Evolutionary conservation across 2,329 filamentous ascomycete species (phyloP), one percentile per base, ranked within the genome.

Genomic region (Pyrenochaeta sp.): DNA sequence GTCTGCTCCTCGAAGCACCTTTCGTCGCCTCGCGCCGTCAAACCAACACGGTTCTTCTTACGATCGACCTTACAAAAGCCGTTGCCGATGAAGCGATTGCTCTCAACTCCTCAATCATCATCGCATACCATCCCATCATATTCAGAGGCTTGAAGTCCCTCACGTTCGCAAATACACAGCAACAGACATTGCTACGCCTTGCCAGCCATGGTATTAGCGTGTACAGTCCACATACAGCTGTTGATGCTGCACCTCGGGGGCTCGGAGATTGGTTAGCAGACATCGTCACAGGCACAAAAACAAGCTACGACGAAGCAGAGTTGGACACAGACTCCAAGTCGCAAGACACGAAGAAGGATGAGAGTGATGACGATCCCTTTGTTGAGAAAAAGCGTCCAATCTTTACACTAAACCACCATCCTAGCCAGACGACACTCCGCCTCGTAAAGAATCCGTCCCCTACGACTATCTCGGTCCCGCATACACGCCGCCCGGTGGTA

Each of bases 121-220:
- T 99, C 51, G 90, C 92, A 68, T 99, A 99, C 75, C 95, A 99
- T 77, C 95, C 95, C 18, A 95, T 98, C 73, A 98, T 99, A 72
- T 99, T 99, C 82, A 87, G 90, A 43, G 90, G 90, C 47, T 83
- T 99, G 64, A 99, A 97, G 78, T 89, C 91, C 60, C 81, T 99
- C 71, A 96, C 91, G 30, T 85, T 92, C 42, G 83, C 84, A 57
- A 90, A 99, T 71, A 85, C 91, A 9, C 95, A 98, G 75, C 95
- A 99, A 73, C 85, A 88, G 37, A 91, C 91, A 6, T 85, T 99
- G 29, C 83, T 99, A 3, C 85, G 89, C 39, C 84, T 99, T 11
- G 90, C 89, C 41, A 90, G 91, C 59, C 87, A 90, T 74, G 93
- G 94, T 31, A 92, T 99, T 67, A 96, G 92, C 61, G 92, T 99